Evolutionary conservation across 345 rosid genomes (phyloP).

Genomic region (Kandelia obovata): DNA sequence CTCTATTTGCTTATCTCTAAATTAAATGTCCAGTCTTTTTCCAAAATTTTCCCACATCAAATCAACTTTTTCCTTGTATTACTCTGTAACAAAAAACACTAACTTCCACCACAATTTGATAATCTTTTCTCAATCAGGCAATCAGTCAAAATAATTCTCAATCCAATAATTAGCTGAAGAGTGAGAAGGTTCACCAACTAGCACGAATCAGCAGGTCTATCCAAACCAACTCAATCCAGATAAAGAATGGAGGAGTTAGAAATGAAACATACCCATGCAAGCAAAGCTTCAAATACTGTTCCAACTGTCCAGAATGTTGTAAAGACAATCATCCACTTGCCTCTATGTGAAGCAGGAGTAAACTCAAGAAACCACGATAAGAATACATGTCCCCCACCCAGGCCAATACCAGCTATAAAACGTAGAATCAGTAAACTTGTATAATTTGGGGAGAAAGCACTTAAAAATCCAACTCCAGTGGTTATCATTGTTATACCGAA

Average conservation of each 20-base stretch:
- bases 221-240: not conserved
- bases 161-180: too few species aligned
- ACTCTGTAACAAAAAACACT: too few species aligned
- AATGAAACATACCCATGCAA: slow-evolving; percentile 1
- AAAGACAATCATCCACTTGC: slow-evolving; percentile 1
- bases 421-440: slow-evolving; percentile 19
- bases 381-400: slow-evolving; percentile 28
- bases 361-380: slow-evolving; percentile 30
- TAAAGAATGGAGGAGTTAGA: not conserved
- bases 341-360: slow-evolving; percentile 20
- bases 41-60: too few species aligned
- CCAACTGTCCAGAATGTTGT: not conserved
- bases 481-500: slow-evolving; percentile 16
- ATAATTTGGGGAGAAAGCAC: slow-evolving; percentile 28
- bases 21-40: too few species aligned
- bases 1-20: too few species aligned
- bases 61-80: too few species aligned
- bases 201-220: not conserved
- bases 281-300: not conserved
- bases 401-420: slow-evolving; percentile 20
- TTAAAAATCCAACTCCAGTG: slow-evolving; percentile 22
- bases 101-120: too few species aligned
- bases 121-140: too few species aligned
- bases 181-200: not conserved
- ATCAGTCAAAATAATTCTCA: too few species aligned